phyloP scores from a whole-genome alignment of 352 stramenopile species.

The Elongisporangium prolatum region DNA sequence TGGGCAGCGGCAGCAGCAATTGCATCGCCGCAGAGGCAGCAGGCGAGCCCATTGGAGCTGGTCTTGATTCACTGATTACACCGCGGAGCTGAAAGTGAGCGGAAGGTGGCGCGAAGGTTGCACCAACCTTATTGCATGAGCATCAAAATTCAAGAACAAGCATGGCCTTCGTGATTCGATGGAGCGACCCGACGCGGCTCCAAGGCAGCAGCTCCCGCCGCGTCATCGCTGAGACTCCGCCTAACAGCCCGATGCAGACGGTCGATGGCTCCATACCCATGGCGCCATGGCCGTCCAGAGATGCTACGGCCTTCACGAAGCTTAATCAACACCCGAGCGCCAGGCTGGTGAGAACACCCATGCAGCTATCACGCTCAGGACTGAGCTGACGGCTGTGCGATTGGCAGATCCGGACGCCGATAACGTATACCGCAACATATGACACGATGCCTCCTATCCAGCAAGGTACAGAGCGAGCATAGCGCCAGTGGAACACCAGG shows the following conservation, averaged over 20 bases:
- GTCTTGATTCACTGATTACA: background rate
- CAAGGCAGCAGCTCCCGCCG: background rate
- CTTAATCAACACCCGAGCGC: constrained; percentile 20
- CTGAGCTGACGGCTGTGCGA: constrained; percentile 2
- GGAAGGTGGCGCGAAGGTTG: background rate
- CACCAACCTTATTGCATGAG: background rate
- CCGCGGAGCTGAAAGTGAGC: background rate
- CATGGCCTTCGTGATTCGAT: background rate
- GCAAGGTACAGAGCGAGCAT: constrained; percentile 36
- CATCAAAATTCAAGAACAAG: background rate
- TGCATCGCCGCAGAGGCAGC: constrained; percentile 13
- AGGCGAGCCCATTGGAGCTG: constrained; percentile 2
- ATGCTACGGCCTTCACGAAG: constrained; percentile 31
- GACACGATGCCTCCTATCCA: constrained; percentile 54
- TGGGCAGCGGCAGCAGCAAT: constrained; percentile 16
- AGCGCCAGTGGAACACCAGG: background rate
- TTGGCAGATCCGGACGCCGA: constrained; percentile 46
- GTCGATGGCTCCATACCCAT: background rate
- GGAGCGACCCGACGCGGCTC: background rate
- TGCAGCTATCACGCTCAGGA: background rate
- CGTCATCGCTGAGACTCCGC: constrained; percentile 1
- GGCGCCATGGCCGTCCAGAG: constrained; percentile 33
- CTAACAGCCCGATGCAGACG: constrained; percentile 7
- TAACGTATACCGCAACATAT: constrained; percentile 57
- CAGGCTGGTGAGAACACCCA: constrained; percentile 31